Conservation (phyloP, 106 monocot species). For the Acorus calamus region DNA sequence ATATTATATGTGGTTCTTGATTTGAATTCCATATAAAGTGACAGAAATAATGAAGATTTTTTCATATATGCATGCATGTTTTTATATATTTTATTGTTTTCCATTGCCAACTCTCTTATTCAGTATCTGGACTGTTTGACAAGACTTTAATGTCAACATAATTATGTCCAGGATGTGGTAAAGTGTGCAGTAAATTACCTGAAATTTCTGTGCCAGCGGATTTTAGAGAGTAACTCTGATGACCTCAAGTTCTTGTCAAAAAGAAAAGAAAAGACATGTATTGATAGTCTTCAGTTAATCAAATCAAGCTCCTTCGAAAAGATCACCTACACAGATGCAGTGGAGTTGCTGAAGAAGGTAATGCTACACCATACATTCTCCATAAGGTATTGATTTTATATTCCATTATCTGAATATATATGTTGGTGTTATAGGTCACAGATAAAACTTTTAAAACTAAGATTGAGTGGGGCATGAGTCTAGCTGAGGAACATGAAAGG, state of each 20-base stretch:
- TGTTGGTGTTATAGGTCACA: not conserved
- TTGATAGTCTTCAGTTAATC: slow-evolving; percentile 31
- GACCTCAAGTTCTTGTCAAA: slow-evolving; percentile 51
- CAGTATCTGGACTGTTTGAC: too few species aligned
- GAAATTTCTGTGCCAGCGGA: slow-evolving; percentile 44
- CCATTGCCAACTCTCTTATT: too few species aligned
- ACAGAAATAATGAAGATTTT: too few species aligned
- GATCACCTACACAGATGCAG: slow-evolving; percentile 62
- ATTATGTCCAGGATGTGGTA: slow-evolving; percentile 53
- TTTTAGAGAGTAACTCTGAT: slow-evolving; percentile 34
- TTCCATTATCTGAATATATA: too few species aligned
- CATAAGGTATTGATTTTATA: too few species aligned
- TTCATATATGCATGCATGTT: too few species aligned
- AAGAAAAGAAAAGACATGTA: slow-evolving; percentile 24
- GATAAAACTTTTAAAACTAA: slow-evolving; percentile 26
- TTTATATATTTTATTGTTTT: too few species aligned
- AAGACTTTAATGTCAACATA: too few species aligned
- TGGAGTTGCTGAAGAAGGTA: slow-evolving; percentile 55
- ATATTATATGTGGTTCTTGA: too few species aligned
- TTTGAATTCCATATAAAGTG: too few species aligned
- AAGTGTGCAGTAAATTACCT: slow-evolving; percentile 71
- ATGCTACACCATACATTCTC: too few species aligned
- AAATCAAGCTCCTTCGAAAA: slow-evolving; percentile 30
- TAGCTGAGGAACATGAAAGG: slow-evolving; percentile 62
- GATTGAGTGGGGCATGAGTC: slow-evolving; percentile 44